Conservation (phyloP, 73 alveolate genomes). For the Symbiodinium pilosum region DNA sequence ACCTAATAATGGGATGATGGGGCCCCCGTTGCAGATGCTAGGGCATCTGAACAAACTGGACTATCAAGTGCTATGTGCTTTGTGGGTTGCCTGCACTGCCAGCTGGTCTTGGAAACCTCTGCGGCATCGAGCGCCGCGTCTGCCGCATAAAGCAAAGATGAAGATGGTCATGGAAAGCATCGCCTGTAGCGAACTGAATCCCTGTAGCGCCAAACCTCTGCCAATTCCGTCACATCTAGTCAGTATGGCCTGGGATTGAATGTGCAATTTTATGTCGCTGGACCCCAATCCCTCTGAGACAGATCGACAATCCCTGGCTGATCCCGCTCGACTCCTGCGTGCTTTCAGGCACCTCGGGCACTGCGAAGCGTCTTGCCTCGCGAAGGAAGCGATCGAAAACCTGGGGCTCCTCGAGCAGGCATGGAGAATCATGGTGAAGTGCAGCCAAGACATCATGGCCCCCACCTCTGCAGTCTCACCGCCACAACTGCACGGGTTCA, state of each 20-base stretch:
- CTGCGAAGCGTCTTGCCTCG: constrained; percentile 14
- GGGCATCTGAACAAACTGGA: neutral
- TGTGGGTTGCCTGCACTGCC: neutral
- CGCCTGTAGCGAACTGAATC: neutral
- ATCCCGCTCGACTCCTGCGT: neutral
- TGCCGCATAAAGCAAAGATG: constrained; percentile 8
- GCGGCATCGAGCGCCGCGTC: constrained; percentile 9
- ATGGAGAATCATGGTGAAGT: no score
- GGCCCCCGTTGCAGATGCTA: no score
- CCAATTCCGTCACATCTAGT: no score
- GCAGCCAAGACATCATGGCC: no score
- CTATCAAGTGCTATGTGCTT: neutral
- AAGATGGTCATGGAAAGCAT: neutral
- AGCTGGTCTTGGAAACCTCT: neutral
- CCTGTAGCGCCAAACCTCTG: no score
- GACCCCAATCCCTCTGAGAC: no score
- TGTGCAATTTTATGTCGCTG: no score
- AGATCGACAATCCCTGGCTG: no score
- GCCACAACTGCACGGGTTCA: constrained; percentile 31
- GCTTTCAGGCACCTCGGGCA: constrained; percentile 7
- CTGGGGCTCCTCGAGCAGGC: constrained; percentile 12
- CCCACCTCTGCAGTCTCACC: neutral
- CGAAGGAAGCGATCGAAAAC: constrained; percentile 4
- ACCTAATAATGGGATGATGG: no score
- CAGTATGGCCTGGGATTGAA: no score